Evolutionary conservation across 345 rosid genomes (phyloP), one percentile per base, ranked within the genome.

Genomic region (Lepidium didymum): DNA sequence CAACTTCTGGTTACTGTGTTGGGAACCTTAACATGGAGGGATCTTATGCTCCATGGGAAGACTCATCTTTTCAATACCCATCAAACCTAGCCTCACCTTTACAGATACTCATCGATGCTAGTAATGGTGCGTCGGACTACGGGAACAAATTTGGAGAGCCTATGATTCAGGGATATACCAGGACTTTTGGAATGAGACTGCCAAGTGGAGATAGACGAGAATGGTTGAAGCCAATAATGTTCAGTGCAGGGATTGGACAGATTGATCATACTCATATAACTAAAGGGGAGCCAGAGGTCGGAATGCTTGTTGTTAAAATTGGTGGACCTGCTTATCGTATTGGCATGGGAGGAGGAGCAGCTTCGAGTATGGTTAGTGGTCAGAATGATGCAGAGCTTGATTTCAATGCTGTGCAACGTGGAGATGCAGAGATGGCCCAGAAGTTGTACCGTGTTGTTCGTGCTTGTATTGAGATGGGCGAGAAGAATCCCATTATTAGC

Each of bases 281-380:
- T 0, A 93, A 90, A 79, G 96, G 88, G 29, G 90, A 90, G 45
- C 92, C 97, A 51, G 96, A 93, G 44, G 76, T 84, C 42, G 98
- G 96, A 16, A 90, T 90, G 97, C 69, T 93, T 69, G 97, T 90
- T 59, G 97, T 93, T 1, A 93, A 93, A 82, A 87, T 93, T 78
- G 98, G 97, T 67, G 98, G 98, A 38, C 96, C 98, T 66, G 98
- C 97, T 31, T 93, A 93, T 75, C 88, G 91, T 15, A 93, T 93
- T 70, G 97, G 97, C 41, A 93, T 90, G 97, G 96, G 97, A 62
- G 97, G 98, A 53, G 97, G 96, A 13, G 98, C 96, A 10, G 97
- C 96, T n/a, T 90, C 96, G 1, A 93, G 96, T 82, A 93, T 87
- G 98, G 98, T 87, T 35, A 90, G 98, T 82, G 95, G 97, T n/a